Percentiles rank a stretch among this genome's conserved stretches.
These are phyloP conservation scores for Cyberlindnera samutprakarnensis DNA, from an alignment of 805 yeast genomes.

Conservation along the genomic window DNA sequence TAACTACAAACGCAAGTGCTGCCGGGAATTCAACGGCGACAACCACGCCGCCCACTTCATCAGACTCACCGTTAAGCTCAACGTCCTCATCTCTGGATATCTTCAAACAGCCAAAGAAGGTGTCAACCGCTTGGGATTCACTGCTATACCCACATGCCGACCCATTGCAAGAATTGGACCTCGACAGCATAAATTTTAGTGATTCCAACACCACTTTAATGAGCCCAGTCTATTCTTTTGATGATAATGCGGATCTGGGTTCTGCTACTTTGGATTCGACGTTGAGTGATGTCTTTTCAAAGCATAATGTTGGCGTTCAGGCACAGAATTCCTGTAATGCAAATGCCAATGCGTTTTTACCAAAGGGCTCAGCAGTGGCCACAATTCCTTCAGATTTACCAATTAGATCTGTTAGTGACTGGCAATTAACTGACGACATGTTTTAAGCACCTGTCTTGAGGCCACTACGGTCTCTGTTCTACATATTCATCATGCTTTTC, in stretches of 20 bases:
- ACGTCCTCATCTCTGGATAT: constrained; percentile 9
- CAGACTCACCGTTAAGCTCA: constrained; percentile 9
- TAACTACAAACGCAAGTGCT: too few relatives aligned
- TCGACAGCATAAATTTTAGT: constrained; percentile 11
- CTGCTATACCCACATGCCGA: constrained; percentile 4
- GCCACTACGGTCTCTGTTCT: neutral
- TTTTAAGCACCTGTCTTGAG: neutral
- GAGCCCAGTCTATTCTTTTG: constrained; percentile 15
- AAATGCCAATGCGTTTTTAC: neutral
- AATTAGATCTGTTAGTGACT: too few relatives aligned
- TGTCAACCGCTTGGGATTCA: constrained; percentile 9
- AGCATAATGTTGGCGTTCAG: neutral
- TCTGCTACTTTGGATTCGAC: constrained; percentile 4
- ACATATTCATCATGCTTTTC: neutral
- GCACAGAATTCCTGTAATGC: neutral
- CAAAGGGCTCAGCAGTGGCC: neutral
- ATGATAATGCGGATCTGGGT: constrained; percentile 1
- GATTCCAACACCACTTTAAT: constrained; percentile 13
- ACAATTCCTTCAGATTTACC: too few relatives aligned
- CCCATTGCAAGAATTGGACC: constrained; percentile 4
- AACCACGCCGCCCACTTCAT: constrained; percentile 6
- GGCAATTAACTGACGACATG: too few relatives aligned
- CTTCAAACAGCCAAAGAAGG: constrained; percentile 8
- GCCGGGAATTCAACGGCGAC: too few relatives aligned
- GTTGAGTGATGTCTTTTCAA: constrained; percentile 5